Conservation (phyloP, 345 rosid genomes). For the thale cress (Arabidopsis thaliana) region TAIR10.1 NC_003076.8:1370501-1371000, state of each 20-base stretch:
- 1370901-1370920: neutral
- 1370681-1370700: slow-evolving; percentile 64
- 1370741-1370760: slow-evolving; percentile 51
- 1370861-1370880: neutral
- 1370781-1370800: slow-evolving; percentile 1
- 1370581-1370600: neutral
- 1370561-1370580: neutral
- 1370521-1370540: slow-evolving; percentile 22
- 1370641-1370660: slow-evolving; percentile 19
- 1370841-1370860: slow-evolving; percentile 5
- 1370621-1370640: neutral
- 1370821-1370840: slow-evolving; percentile 1
- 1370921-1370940: neutral
- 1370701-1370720: slow-evolving; percentile 45
- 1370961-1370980: neutral
- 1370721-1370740: slow-evolving; percentile 52
- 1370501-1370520: slow-evolving; percentile 34
- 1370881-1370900: neutral
- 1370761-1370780: slow-evolving; percentile 12
- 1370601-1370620: neutral
- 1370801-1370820: neutral
- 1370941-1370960: neutral
- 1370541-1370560: slow-evolving; percentile 12
- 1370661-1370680: slow-evolving; percentile 5
- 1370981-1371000: neutral